These are phyloP conservation scores for Candida bentonensis DNA, from an alignment of 805 yeast genomes.

Conservation along the genomic window DNA sequence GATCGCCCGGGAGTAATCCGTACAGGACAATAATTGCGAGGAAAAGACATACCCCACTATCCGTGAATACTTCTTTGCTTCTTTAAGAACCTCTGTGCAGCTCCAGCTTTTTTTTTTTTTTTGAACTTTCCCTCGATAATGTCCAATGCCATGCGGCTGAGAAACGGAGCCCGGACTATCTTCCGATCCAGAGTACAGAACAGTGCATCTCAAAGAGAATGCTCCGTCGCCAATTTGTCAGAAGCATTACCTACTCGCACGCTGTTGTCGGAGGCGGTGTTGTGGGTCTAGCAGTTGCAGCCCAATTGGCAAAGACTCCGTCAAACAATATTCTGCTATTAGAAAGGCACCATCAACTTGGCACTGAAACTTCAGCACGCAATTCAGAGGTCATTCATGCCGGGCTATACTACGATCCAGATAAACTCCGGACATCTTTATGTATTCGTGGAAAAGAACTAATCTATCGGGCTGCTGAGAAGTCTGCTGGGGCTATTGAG, in stretches of 20 bases:
- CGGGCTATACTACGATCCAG: slow-evolving; percentile 66
- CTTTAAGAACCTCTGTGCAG: no score
- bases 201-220: no score
- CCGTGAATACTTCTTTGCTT: no score
- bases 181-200: no score
- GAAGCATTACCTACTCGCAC: slow-evolving; percentile 35
- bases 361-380: slow-evolving; percentile 75
- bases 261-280: slow-evolving; percentile 74
- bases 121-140: no score
- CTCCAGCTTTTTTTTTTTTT: no score
- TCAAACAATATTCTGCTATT: slow-evolving; percentile 44
- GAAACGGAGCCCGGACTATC: no score
- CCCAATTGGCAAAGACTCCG: slow-evolving; percentile 39
- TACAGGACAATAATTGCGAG: no score
- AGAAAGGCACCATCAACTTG: slow-evolving; percentile 53
- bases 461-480: slow-evolving; percentile 36
- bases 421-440: slow-evolving; percentile 49
- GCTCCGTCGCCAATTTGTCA: not conserved
- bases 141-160: no score
- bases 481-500: slow-evolving; percentile 34
- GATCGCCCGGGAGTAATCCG: not conserved
- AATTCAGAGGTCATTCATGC: slow-evolving; percentile 92
- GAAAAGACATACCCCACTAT: no score
- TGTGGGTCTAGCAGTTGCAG: slow-evolving; percentile 71
- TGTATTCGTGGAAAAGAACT: slow-evolving; percentile 65